phyloP scores from a whole-genome alignment of 164 flowering plant species.

The Vitis vinifera region DNA sequence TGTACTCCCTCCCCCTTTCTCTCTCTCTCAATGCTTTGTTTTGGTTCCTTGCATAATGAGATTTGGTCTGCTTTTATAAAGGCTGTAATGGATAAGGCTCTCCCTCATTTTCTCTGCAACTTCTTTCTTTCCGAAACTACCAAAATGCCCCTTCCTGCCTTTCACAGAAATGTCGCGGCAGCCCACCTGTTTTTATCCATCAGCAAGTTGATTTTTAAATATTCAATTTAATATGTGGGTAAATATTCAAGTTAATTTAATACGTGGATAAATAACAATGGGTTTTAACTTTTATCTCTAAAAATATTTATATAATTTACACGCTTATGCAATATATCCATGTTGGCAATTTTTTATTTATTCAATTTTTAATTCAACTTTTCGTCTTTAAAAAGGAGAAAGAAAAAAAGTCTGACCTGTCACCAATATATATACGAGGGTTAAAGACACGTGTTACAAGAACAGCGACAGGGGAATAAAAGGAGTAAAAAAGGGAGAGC shows the following conservation, averaged over 20 bases:
- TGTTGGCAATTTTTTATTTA: too few relatives aligned
- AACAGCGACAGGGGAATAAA: not conserved
- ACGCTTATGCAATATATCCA: too few relatives aligned
- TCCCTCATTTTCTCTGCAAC: slow-evolving; percentile 8
- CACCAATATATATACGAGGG: not conserved
- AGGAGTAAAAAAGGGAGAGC: not conserved
- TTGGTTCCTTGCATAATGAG: not conserved
- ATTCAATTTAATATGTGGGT: too few relatives aligned
- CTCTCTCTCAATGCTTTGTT: not conserved
- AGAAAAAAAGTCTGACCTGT: too few relatives aligned
- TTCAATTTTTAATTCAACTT: too few relatives aligned
- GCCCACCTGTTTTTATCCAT: slow-evolving; percentile 11
- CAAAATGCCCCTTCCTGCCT: not conserved
- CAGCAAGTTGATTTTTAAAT: too few relatives aligned
- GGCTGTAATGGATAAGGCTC: slow-evolving; percentile 33
- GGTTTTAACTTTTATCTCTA: too few relatives aligned
- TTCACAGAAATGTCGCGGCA: slow-evolving; percentile 11
- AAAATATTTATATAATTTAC: too few relatives aligned
- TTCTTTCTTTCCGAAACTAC: slow-evolving; percentile 10
- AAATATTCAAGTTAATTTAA: too few relatives aligned
- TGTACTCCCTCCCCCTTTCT: not conserved
- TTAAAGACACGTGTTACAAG: not conserved
- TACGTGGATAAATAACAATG: too few relatives aligned
- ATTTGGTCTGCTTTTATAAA: slow-evolving; percentile 30
- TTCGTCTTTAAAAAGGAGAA: too few relatives aligned